These are phyloP conservation scores for Fusarium multiceps DNA, from an alignment of 2,329 filamentous ascomycete genomes.

Conservation along the genomic window DNA sequence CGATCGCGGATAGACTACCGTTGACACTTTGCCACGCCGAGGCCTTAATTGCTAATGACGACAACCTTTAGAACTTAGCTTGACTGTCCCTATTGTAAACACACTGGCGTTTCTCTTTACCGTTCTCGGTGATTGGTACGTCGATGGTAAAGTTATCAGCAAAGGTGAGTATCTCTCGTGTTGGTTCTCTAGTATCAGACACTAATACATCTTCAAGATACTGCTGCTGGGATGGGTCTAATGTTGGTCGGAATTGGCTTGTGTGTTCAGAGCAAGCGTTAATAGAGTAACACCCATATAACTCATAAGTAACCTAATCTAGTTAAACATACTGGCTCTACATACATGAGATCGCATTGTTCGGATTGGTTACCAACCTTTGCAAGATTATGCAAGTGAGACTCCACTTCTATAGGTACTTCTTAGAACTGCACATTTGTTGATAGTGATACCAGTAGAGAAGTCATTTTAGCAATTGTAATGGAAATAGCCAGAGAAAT, in stretches of 20 bases:
- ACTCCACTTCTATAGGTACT: constrained; percentile 36
- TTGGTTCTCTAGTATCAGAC: neutral
- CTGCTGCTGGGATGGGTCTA: constrained; percentile 82
- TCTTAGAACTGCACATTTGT: neutral
- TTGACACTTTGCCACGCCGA: constrained; percentile 27
- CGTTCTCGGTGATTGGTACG: constrained; percentile 93
- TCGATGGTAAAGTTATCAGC: constrained; percentile 89
- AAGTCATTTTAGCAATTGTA: neutral
- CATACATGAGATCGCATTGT: constrained; percentile 8
- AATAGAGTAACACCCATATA: constrained; percentile 28
- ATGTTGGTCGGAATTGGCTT: constrained; percentile 84
- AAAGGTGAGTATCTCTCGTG: constrained; percentile 66
- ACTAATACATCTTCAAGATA: constrained; percentile 65
- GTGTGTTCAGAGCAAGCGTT: constrained; percentile 77
- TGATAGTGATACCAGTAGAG: neutral
- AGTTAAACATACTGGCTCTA: constrained; percentile 10
- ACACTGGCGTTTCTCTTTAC: constrained; percentile 96
- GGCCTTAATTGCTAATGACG: constrained; percentile 26
- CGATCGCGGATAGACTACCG: constrained; percentile 26
- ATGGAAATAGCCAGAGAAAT: neutral
- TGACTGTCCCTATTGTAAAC: constrained; percentile 95
- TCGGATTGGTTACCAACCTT: constrained; percentile 41
- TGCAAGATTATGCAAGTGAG: constrained; percentile 18
- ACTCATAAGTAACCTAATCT: constrained; percentile 3
- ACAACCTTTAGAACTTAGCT: constrained; percentile 75